phyloP scores from a whole-genome alignment of 176 grass and related monocot genomes.

The Carex kokanica region DNA sequence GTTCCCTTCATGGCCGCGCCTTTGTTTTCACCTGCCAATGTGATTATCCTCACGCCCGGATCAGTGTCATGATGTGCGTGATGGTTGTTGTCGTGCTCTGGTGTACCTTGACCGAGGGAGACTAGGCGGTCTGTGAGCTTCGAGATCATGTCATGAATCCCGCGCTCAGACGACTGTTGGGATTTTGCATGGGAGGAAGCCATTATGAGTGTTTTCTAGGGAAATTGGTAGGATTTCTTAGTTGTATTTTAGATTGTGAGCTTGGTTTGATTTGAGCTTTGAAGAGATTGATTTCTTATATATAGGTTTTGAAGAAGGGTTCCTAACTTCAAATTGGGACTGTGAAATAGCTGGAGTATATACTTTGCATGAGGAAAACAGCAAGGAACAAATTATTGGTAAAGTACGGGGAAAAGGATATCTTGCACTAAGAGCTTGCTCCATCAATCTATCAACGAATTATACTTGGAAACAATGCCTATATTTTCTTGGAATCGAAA shows the following conservation, averaged over 20 bases:
- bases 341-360: slow-evolving; percentile 17
- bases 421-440: slow-evolving; percentile 1
- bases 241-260: neutral
- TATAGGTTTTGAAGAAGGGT: slow-evolving; percentile 28
- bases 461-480: neutral
- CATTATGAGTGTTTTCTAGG: neutral
- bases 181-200: slow-evolving; percentile 32
- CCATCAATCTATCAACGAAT: neutral
- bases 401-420: slow-evolving; percentile 31
- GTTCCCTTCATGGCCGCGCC: slow-evolving; percentile 49
- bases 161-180: slow-evolving; percentile 27
- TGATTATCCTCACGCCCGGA: slow-evolving; percentile 39
- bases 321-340: slow-evolving; percentile 22
- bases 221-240: neutral
- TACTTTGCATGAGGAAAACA: slow-evolving; percentile 11
- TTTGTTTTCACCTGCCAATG: slow-evolving; percentile 58
- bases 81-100: neutral
- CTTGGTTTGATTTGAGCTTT: neutral
- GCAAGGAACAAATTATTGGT: slow-evolving; percentile 35
- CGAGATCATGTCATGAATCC: slow-evolving; percentile 36
- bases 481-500: neutral
- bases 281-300: slow-evolving; percentile 18
- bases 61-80: neutral
- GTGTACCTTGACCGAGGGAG: slow-evolving; percentile 4
- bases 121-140: slow-evolving; percentile 61